Conservation (phyloP, 768 basidiomycete species). For the Tylopilus plumbeoviolaceoides region DNA sequence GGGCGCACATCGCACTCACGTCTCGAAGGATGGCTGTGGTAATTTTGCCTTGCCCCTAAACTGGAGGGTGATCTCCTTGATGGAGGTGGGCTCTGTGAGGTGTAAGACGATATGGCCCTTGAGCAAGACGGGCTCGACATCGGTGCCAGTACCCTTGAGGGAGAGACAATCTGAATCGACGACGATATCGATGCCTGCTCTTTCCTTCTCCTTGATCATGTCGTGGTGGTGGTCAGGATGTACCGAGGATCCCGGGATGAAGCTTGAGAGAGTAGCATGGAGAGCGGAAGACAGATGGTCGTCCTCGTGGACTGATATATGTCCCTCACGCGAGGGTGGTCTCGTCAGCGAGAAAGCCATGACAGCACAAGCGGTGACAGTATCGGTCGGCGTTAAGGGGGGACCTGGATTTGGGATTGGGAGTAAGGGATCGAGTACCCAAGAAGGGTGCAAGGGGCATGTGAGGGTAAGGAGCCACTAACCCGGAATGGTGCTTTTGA, state of each 20-base stretch:
- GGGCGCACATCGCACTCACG: slow-evolving; percentile 41
- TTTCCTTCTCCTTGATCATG: slow-evolving; percentile 44
- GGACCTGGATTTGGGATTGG: slow-evolving; percentile 3
- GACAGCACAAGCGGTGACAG: slow-evolving; percentile 13
- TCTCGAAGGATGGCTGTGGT: slow-evolving; percentile 52
- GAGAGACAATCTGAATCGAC: slow-evolving; percentile 67
- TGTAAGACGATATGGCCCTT: slow-evolving; percentile 78
- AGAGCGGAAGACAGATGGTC: slow-evolving; percentile 36
- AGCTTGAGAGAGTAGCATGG: slow-evolving; percentile 35
- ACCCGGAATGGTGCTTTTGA: slow-evolving; percentile 7
- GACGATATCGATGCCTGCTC: slow-evolving; percentile 66
- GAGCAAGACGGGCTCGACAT: slow-evolving; percentile 78
- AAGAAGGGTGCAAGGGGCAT: background rate
- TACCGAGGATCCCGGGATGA: slow-evolving; percentile 20
- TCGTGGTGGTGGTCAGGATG: slow-evolving; percentile 32
- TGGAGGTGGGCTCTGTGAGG: slow-evolving; percentile 76
- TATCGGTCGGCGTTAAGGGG: slow-evolving; percentile 3
- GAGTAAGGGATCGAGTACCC: background rate
- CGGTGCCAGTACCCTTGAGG: slow-evolving; percentile 75
- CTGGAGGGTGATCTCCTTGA: slow-evolving; percentile 80
- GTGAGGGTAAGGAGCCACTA: too few relatives aligned
- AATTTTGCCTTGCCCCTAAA: slow-evolving; percentile 81
- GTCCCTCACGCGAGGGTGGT: slow-evolving; percentile 25
- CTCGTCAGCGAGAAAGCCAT: slow-evolving; percentile 36
- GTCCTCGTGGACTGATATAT: slow-evolving; percentile 28